phyloP scores from a whole-genome alignment of 2,329 filamentous ascomycete species.

The Trichoderma pleuroti region DNA sequence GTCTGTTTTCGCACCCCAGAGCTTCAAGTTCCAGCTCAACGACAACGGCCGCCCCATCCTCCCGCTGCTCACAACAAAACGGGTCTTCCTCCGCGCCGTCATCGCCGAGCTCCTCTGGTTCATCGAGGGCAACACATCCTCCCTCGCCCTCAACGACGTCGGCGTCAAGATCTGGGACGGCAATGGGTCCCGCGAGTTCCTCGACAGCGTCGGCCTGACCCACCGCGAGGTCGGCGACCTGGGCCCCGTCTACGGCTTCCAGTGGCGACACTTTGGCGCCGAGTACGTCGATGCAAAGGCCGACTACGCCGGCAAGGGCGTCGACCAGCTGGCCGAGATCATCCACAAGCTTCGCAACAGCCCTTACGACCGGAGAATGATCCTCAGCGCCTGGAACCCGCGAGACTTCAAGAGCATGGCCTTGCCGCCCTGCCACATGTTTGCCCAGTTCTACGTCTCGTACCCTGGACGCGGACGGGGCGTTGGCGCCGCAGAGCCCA shows the following conservation, averaged over 20 bases:
- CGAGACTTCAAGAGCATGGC: constrained; percentile 83
- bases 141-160: constrained; percentile 67
- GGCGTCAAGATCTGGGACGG: constrained; percentile 98
- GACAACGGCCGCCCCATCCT: constrained; percentile 62
- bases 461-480: constrained; percentile 49
- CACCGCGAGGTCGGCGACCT: constrained; percentile 83
- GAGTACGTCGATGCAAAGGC: constrained; percentile 74
- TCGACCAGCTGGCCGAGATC: constrained; percentile 91
- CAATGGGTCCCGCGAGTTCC: constrained; percentile 85
- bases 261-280: constrained; percentile 97
- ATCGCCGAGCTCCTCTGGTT: constrained; percentile 96
- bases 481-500: constrained; percentile 12
- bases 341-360: constrained; percentile 77
- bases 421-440: constrained; percentile 93
- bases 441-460: constrained; percentile 91
- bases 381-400: constrained; percentile 93
- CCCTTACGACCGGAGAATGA: constrained; percentile 86
- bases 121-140: constrained; percentile 78
- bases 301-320: constrained; percentile 83
- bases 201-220: constrained; percentile 77
- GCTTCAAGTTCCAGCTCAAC: constrained; percentile 82
- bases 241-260: constrained; percentile 95
- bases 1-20: constrained; percentile 81
- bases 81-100: constrained; percentile 88
- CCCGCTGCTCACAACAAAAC: constrained; percentile 94